Conservation (phyloP, 768 basidiomycete genomes). For the Vishniacozyma victoriae region DNA sequence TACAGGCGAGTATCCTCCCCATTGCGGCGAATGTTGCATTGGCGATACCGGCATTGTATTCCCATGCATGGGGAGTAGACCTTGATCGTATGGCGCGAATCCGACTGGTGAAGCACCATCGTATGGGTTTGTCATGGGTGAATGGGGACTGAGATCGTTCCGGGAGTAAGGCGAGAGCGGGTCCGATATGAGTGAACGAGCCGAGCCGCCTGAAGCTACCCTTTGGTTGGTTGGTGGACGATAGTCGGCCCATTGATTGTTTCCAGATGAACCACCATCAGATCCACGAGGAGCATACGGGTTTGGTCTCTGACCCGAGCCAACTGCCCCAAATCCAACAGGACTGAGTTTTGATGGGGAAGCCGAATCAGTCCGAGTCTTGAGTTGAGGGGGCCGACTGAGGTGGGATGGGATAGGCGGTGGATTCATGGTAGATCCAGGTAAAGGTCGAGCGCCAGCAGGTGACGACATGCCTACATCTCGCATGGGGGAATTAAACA, state of each 20-base stretch:
- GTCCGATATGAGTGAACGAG: constrained; percentile 21
- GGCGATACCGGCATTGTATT: constrained; percentile 3
- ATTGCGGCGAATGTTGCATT: constrained; percentile 1
- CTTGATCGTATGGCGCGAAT: constrained; percentile 2
- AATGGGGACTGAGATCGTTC: constrained; percentile 13
- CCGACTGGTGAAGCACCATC: constrained; percentile 1
- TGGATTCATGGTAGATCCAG: constrained; percentile 22
- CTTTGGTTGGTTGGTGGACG: constrained; percentile 18
- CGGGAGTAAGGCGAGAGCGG: constrained; percentile 28
- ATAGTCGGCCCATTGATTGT: constrained; percentile 25
- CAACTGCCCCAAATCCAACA: neutral
- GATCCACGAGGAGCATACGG: constrained; percentile 35
- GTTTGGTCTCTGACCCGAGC: constrained; percentile 8
- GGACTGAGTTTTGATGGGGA: neutral
- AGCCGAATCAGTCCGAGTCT: neutral
- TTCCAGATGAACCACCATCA: constrained; percentile 24
- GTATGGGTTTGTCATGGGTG: constrained; percentile 30
- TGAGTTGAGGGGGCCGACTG: constrained; percentile 5
- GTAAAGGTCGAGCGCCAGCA: neutral
- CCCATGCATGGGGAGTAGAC: constrained; percentile 4
- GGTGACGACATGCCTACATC: neutral
- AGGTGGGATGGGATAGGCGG: constrained; percentile 32
- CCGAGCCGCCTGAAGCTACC: constrained; percentile 25
- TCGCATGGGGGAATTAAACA: neutral
- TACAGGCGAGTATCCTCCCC: constrained; percentile 8